Conservation (phyloP, 768 basidiomycete genomes). For the Leccinum sublutescens region DNA sequence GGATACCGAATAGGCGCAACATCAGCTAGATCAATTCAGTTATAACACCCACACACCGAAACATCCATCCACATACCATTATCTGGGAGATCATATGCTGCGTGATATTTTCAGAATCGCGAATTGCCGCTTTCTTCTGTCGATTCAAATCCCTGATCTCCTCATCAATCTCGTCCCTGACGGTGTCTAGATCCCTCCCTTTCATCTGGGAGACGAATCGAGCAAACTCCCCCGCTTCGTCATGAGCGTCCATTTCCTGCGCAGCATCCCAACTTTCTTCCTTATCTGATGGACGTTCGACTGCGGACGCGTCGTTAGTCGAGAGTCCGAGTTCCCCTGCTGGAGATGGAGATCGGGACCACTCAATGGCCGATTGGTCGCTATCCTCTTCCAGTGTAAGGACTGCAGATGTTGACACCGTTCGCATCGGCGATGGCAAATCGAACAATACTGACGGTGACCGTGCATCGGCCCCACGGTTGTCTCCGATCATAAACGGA, state of each 20-base stretch:
- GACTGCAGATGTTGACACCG: neutral
- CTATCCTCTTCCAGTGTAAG: conserved; percentile 16
- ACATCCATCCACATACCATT: conserved; percentile 43
- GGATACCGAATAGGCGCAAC: conserved; percentile 92
- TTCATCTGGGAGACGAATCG: conserved; percentile 89
- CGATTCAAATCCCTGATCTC: conserved; percentile 81
- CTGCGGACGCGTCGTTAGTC: conserved; percentile 9
- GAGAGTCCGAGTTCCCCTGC: conserved; percentile 1
- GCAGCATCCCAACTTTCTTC: conserved; percentile 73
- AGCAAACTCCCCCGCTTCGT: conserved; percentile 89
- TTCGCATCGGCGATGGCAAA: conserved; percentile 14
- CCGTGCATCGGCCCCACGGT: conserved; percentile 7
- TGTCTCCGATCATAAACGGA: conserved; percentile 15
- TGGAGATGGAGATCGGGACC: conserved; percentile 43
- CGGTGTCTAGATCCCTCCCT: conserved; percentile 76
- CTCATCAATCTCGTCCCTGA: conserved; percentile 86
- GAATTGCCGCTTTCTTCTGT: conserved; percentile 84
- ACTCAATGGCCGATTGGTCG: conserved; percentile 30
- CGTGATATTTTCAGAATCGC: conserved; percentile 93
- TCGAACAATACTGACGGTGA: conserved; percentile 3
- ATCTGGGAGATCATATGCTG: conserved; percentile 92
- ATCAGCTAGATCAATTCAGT: conserved; percentile 55
- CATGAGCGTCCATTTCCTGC: conserved; percentile 78
- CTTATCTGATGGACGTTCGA: conserved; percentile 22
- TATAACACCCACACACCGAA: neutral